Conservation (phyloP, 768 basidiomycete genomes). For the Serendipita vermifera region DNA sequence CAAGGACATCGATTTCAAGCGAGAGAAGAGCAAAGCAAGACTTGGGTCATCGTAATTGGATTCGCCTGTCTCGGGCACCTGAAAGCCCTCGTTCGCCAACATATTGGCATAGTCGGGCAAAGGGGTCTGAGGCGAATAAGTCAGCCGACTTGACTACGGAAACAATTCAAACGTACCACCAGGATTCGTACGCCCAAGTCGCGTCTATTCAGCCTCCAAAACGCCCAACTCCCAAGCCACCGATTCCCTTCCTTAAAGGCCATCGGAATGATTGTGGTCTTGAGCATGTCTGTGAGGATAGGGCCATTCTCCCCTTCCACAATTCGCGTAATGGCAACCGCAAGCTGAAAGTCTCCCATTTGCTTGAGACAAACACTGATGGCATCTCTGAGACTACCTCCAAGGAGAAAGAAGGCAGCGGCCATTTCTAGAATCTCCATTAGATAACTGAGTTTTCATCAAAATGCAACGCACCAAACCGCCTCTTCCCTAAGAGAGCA, state of each 20-base stretch:
- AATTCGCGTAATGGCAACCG: slow-evolving; percentile 71
- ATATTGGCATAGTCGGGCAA: slow-evolving; percentile 55
- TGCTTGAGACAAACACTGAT: slow-evolving; percentile 83
- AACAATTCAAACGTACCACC: slow-evolving; percentile 41
- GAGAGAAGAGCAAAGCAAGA: slow-evolving; percentile 78
- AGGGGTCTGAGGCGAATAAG: slow-evolving; percentile 33
- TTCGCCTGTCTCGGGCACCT: slow-evolving; percentile 56
- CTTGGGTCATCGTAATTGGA: slow-evolving; percentile 91
- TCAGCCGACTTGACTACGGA: not conserved
- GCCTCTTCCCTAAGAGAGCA: slow-evolving; percentile 76
- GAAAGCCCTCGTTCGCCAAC: slow-evolving; percentile 30
- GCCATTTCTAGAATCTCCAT: slow-evolving; percentile 61
- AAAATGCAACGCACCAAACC: slow-evolving; percentile 56
- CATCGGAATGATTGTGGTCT: slow-evolving; percentile 61
- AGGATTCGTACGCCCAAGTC: slow-evolving; percentile 86
- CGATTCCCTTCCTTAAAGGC: slow-evolving; percentile 83
- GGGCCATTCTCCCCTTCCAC: slow-evolving; percentile 77
- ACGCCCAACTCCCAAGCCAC: slow-evolving; percentile 92
- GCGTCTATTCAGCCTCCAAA: slow-evolving; percentile 80
- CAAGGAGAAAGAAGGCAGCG: slow-evolving; percentile 95
- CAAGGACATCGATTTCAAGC: slow-evolving; percentile 77
- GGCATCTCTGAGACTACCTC: slow-evolving; percentile 77
- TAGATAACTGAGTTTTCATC: not conserved
- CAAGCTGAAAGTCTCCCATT: slow-evolving; percentile 80
- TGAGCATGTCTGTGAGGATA: slow-evolving; percentile 55